Evolutionary conservation across 108 stramenopile genomes (phyloP).

Genomic region (Fistulifera solaris): DNA sequence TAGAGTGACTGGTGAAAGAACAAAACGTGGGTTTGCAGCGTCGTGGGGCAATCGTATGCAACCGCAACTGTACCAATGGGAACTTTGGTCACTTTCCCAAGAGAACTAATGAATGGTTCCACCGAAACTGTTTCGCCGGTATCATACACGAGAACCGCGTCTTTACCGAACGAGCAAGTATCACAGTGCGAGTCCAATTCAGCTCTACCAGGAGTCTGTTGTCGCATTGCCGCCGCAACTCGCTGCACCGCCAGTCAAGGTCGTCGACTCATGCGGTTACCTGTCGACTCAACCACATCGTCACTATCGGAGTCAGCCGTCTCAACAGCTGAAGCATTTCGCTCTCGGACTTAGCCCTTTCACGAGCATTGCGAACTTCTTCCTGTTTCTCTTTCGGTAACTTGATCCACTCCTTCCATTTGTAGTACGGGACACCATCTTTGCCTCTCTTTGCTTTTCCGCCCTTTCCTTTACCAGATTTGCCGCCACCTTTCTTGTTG

Average conservation of each 20-base stretch:
- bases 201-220: background rate
- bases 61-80: slow-evolving; percentile 25
- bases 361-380: no score
- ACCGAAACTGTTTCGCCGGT: slow-evolving; percentile 13
- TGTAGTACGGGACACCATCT: no score
- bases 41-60: slow-evolving; percentile 16
- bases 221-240: background rate
- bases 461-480: no score
- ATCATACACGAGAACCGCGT: background rate
- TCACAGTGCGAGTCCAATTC: slow-evolving; percentile 29
- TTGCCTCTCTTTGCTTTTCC: no score
- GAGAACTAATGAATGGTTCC: background rate
- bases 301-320: background rate
- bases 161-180: slow-evolving; percentile 15
- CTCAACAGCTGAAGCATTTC: no score
- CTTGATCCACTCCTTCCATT: no score
- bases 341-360: no score
- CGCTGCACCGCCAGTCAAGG: background rate
- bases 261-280: background rate
- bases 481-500: no score
- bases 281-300: background rate
- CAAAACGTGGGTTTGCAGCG: slow-evolving; percentile 20
- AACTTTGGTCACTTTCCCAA: background rate
- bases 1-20: slow-evolving; percentile 23
- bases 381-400: no score